Base-by-base conservation (phyloP, 192 early-diverging fungal species). In the Diversispora eburnea region DNA sequence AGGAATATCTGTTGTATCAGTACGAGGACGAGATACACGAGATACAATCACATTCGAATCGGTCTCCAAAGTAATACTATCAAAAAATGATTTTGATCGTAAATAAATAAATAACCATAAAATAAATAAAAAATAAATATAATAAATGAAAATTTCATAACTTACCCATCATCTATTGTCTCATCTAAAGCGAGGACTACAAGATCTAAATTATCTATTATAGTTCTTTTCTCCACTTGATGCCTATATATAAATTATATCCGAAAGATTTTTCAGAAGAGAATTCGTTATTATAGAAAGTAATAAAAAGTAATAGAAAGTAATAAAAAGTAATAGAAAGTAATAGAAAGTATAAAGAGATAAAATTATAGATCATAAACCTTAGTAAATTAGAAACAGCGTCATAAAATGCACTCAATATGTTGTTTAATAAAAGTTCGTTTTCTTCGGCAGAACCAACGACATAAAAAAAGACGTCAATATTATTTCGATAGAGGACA, bases 401-500 rank as follows among this genome's bases (percentile, higher is more conserved):
- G 69, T 99, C 97, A 51, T 91, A 89, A 75, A 92, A 91, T 13
- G 89, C 87, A 46, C 87, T 89, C 78, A 99, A 81, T 62, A 92
- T 89, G 46, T 85, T 84, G 41, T 80, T 77, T 58, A 99, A 87
- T 78, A 98, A 85, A 20, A 97, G 79, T 82, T 99, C 97, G 82
- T 99, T 99, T 79, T 98, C 95, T 68, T 99, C 94, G 17, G 87
- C 82, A 41, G 88, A 88, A 3, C 95, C 95, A 19, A 99, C 89
- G 57, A 98, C 84, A 79, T 95, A 96, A 77, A 99, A 90, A 69
- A 93, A 91, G 56, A 94, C 88, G 76, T 98, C 95, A 76, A 92
- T 89, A 47, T 89, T 85, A 78, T 85, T 88, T 64, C 91, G 91
- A 84, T 94, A 95, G 4, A 95, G 83, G 59, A 98, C 91, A 13